A percentile compares a stretch with the other conserved stretches of the same genome.
These are phyloP conservation scores for Halenospora varia DNA, from an alignment of 495 filamentous ascomycete genomes.

Conservation along the genomic window DNA sequence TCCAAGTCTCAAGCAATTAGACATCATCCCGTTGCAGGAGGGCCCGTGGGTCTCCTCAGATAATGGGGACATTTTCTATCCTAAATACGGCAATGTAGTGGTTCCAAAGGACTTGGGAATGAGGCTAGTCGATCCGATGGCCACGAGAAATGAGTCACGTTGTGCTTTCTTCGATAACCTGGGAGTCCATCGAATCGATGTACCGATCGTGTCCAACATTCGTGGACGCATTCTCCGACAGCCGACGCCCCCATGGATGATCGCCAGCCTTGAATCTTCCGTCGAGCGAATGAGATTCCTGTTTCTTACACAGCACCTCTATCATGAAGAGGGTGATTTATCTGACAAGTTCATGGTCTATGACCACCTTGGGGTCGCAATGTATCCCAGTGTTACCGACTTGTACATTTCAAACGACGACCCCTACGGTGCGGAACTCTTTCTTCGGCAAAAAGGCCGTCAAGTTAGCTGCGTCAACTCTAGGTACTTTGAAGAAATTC, in stretches of 20 bases:
- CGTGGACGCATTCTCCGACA: neutral
- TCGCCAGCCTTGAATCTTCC: constrained; percentile 13
- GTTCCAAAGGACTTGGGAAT: constrained; percentile 1
- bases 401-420: constrained; percentile 21
- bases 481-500: constrained; percentile 17
- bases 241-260: neutral
- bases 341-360: constrained; percentile 12
- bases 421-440: constrained; percentile 21
- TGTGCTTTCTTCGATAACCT: neutral
- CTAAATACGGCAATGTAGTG: neutral
- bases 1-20: constrained; percentile 24
- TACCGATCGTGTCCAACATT: neutral
- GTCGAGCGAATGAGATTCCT: constrained; percentile 28
- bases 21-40: constrained; percentile 1
- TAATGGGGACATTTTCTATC: neutral
- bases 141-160: neutral
- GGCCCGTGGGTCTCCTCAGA: constrained; percentile 5
- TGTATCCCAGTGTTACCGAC: constrained; percentile 1
- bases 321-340: neutral
- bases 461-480: constrained; percentile 18
- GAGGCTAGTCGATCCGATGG: neutral
- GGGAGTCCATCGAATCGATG: constrained; percentile 9
- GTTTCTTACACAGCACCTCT: constrained; percentile 25
- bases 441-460: constrained; percentile 18
- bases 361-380: neutral